These are phyloP conservation scores for Stellera chamaejasme DNA, from an alignment of 345 rosid species.

Conservation along the genomic window DNA sequence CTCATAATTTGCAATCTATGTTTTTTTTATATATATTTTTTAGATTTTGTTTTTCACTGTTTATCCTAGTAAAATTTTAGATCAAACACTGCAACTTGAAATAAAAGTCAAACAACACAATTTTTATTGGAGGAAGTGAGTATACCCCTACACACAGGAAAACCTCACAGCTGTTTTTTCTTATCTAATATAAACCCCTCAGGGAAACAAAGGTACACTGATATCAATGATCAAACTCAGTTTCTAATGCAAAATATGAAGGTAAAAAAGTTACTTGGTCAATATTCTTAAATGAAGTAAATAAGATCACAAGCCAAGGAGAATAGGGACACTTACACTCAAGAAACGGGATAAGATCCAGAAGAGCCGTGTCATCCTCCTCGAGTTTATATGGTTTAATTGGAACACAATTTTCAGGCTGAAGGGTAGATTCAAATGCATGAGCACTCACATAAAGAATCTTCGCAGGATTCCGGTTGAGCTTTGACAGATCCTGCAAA, in stretches of 20 bases:
- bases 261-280: not conserved
- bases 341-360: conserved; percentile 96
- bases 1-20: too few species aligned
- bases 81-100: too few species aligned
- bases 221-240: not conserved
- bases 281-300: not conserved
- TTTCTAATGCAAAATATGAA: not conserved
- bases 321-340: conserved; percentile 51
- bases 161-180: too few species aligned
- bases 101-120: too few species aligned
- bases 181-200: too few species aligned
- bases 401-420: conserved; percentile 81
- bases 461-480: conserved; percentile 78
- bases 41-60: too few species aligned
- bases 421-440: conserved; percentile 76
- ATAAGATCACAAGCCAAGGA: not conserved
- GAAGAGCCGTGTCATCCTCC: conserved; percentile 72
- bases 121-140: too few species aligned
- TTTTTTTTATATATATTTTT: too few species aligned
- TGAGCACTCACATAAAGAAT: conserved; percentile 76
- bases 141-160: too few species aligned
- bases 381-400: conserved; percentile 77
- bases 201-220: too few species aligned
- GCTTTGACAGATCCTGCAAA: conserved; percentile 94
- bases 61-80: too few species aligned